Conservation (phyloP, 148 eudicot genomes). For the Amaranthus palmeri region DNA sequence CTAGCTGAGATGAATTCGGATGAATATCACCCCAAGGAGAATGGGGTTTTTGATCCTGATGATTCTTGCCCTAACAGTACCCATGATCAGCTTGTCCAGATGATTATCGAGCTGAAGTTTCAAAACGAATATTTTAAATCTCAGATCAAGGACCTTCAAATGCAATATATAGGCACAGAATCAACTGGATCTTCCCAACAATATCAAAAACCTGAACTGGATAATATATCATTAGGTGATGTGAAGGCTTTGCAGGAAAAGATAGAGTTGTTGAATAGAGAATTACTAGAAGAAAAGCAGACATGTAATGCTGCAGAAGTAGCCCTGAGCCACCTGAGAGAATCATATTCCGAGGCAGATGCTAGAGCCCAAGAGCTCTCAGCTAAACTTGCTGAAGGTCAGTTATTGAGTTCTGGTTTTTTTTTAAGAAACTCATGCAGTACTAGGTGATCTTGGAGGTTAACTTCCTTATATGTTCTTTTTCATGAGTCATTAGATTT, state of each 20-base stretch:
- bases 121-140: slow-evolving; percentile 86
- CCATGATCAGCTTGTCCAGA: slow-evolving; percentile 57
- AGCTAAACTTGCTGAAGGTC: slow-evolving; percentile 30
- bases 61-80: slow-evolving; percentile 23
- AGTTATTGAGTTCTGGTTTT: slow-evolving; percentile 1
- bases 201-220: slow-evolving; percentile 29
- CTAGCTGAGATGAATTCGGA: slow-evolving; percentile 25
- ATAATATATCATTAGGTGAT: slow-evolving; percentile 30
- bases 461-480: neutral
- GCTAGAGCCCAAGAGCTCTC: slow-evolving; percentile 74
- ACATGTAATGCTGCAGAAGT: slow-evolving; percentile 87
- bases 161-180: slow-evolving; percentile 16
- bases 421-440: neutral
- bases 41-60: slow-evolving; percentile 30
- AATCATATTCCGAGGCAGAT: slow-evolving; percentile 75
- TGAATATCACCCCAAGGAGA: slow-evolving; percentile 38
- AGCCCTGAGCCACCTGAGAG: slow-evolving; percentile 75
- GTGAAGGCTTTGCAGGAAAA: slow-evolving; percentile 39
- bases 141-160: slow-evolving; percentile 50
- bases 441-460: neutral
- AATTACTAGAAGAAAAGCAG: slow-evolving; percentile 72
- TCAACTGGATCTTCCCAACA: slow-evolving; percentile 25
- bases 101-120: slow-evolving; percentile 62
- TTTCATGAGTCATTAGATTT: neutral
- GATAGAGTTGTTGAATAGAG: slow-evolving; percentile 58